These are phyloP conservation scores for Peterozyma xylosa DNA, from an alignment of 805 yeast genomes.

Conservation along the genomic window DNA sequence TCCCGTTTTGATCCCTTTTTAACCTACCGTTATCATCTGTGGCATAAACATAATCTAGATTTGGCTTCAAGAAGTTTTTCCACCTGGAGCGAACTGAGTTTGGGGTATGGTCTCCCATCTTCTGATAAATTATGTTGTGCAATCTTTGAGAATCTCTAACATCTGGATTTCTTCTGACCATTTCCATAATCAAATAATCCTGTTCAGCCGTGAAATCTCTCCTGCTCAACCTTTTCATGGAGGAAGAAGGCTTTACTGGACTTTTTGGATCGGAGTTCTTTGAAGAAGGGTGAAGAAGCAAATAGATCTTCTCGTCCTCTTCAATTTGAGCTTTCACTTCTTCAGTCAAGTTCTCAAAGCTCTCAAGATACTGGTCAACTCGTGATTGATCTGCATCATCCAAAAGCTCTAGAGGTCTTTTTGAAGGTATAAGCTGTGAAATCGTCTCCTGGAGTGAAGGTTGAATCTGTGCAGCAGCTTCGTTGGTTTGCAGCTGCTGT, in stretches of 20 bases:
- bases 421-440: no score
- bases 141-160: not conserved
- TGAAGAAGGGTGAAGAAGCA: no score
- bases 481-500: no score
- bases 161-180: not conserved
- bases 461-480: no score
- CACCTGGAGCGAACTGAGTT: conserved; percentile 52
- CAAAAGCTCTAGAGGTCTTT: no score
- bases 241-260: not conserved
- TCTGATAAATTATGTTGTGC: not conserved
- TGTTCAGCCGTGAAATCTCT: not conserved
- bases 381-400: no score
- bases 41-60: conserved; percentile 30
- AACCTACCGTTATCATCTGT: conserved; percentile 29
- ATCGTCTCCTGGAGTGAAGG: no score
- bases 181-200: not conserved
- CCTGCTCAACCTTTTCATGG: not conserved
- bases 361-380: no score
- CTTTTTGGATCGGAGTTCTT: no score
- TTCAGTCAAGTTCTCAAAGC: no score
- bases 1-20: conserved; percentile 27
- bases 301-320: no score
- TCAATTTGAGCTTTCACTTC: no score
- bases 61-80: conserved; percentile 27
- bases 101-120: conserved; percentile 39